Conservation (phyloP, 768 basidiomycete genomes). For the Porpolomopsis calyptriformis region DNA sequence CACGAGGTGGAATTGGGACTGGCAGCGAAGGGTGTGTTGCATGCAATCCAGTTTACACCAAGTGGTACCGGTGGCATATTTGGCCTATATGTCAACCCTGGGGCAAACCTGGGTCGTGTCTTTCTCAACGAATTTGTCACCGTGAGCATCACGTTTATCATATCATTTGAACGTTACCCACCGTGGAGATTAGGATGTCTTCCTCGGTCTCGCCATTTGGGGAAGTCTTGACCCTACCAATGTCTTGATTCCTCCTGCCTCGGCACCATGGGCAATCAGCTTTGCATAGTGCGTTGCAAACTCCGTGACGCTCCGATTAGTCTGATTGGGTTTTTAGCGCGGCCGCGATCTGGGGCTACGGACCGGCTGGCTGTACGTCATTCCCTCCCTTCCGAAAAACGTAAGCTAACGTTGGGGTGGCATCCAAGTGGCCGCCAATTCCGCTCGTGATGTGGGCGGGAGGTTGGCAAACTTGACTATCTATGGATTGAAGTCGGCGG, state of each 20-base stretch:
- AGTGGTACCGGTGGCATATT: conserved; percentile 44
- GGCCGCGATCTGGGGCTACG: conserved; percentile 51
- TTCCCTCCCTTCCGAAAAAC: neutral
- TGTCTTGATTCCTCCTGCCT: conserved; percentile 40
- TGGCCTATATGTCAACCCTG: conserved; percentile 34
- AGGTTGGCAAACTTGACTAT: conserved; percentile 52
- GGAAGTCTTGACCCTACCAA: conserved; percentile 49
- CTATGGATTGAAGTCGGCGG: conserved; percentile 36
- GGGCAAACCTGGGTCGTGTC: conserved; percentile 32
- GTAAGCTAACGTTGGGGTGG: too few relatives aligned
- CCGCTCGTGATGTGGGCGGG: conserved; percentile 59
- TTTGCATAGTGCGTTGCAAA: conserved; percentile 43
- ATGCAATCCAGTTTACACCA: conserved; percentile 25
- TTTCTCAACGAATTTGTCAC: conserved; percentile 49
- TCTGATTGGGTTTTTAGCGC: conserved; percentile 26
- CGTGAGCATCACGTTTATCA: conserved; percentile 24
- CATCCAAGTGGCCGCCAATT: conserved; percentile 58
- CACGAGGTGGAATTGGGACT: conserved; percentile 24
- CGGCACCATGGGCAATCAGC: conserved; percentile 42
- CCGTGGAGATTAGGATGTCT: conserved; percentile 26
- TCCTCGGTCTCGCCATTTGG: conserved; percentile 44
- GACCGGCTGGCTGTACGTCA: conserved; percentile 36
- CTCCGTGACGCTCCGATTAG: neutral
- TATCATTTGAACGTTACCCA: neutral
- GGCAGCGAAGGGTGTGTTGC: conserved; percentile 16